phyloP scores from a whole-genome alignment of 768 basidiomycete species.

The Boletus huronensis region DNA sequence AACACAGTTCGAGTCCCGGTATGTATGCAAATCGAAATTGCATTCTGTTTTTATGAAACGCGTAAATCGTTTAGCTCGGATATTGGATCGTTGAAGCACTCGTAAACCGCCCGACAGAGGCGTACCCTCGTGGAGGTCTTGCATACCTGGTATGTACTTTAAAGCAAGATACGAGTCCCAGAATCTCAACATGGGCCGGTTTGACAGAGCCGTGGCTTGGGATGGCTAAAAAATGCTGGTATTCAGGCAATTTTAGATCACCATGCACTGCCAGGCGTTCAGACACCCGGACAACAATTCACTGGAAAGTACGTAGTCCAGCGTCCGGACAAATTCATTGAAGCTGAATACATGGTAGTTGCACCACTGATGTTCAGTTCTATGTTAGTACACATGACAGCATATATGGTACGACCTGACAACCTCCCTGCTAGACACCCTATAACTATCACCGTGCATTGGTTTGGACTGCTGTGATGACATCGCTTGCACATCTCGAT shows the following conservation, averaged over 20 bases:
- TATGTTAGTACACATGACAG: constrained; percentile 47
- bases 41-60: not conserved
- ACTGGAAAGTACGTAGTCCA: constrained; percentile 52
- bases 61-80: constrained; percentile 50
- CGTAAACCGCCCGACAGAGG: constrained; percentile 58
- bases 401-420: not conserved
- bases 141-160: constrained; percentile 48
- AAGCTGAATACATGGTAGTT: constrained; percentile 38
- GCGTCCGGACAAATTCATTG: not conserved
- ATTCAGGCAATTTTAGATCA: constrained; percentile 68
- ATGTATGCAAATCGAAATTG: constrained; percentile 17
- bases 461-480: constrained; percentile 81
- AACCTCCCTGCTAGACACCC: constrained; percentile 39
- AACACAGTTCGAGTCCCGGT: constrained; percentile 80
- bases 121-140: constrained; percentile 69
- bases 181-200: not conserved
- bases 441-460: constrained; percentile 76
- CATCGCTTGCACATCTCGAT: constrained; percentile 65
- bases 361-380: constrained; percentile 66
- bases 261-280: constrained; percentile 70
- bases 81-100: constrained; percentile 80
- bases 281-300: constrained; percentile 58
- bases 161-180: not conserved
- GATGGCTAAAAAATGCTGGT: constrained; percentile 55
- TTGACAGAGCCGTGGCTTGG: constrained; percentile 57